Evolutionary conservation across 2,329 filamentous ascomycete genomes (phyloP).

Genomic region (Diplocarpon mali): DNA sequence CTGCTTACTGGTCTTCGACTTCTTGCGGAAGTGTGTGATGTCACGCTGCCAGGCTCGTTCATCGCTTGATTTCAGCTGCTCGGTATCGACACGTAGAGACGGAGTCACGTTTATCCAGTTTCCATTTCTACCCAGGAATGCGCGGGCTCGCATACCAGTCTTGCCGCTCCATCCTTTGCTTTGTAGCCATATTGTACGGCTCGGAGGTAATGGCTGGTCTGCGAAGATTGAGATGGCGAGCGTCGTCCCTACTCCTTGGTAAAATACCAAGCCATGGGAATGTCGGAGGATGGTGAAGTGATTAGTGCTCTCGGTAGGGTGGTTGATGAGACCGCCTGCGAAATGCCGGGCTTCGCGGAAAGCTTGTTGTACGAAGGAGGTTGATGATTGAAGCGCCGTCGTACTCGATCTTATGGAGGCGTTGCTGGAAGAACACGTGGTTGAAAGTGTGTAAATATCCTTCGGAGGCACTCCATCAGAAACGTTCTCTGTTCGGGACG

Average conservation of each 20-base stretch:
- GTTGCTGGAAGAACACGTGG: not conserved
- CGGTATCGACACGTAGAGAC: constrained; percentile 31
- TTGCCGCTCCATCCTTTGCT: constrained; percentile 57
- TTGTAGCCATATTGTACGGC: constrained; percentile 56
- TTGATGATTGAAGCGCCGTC: constrained; percentile 6
- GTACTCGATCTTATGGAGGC: not conserved
- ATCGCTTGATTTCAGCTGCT: constrained; percentile 42
- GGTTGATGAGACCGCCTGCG: constrained; percentile 51
- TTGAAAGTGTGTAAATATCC: not conserved
- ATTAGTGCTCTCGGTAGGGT: constrained; percentile 52
- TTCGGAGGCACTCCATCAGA: not conserved
- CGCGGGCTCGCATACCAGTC: constrained; percentile 55
- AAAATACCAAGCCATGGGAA: constrained; percentile 52
- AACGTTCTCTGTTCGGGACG: not conserved
- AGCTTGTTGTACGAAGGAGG: constrained; percentile 16
- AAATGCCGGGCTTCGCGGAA: constrained; percentile 49
- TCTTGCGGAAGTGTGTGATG: constrained; percentile 51
- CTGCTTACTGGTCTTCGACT: constrained; percentile 32
- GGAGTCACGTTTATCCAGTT: constrained; percentile 62
- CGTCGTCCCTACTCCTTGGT: constrained; percentile 52
- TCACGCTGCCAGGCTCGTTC: constrained; percentile 60
- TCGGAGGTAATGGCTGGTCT: constrained; percentile 42
- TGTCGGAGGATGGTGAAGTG: constrained; percentile 59
- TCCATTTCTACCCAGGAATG: constrained; percentile 45
- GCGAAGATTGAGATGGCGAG: constrained; percentile 54